A percentile compares a stretch with the other conserved stretches of the same genome.
Evolutionary conservation across 768 basidiomycete genomes (phyloP).

Genomic region (Lepiota brunneoincarnata): DNA sequence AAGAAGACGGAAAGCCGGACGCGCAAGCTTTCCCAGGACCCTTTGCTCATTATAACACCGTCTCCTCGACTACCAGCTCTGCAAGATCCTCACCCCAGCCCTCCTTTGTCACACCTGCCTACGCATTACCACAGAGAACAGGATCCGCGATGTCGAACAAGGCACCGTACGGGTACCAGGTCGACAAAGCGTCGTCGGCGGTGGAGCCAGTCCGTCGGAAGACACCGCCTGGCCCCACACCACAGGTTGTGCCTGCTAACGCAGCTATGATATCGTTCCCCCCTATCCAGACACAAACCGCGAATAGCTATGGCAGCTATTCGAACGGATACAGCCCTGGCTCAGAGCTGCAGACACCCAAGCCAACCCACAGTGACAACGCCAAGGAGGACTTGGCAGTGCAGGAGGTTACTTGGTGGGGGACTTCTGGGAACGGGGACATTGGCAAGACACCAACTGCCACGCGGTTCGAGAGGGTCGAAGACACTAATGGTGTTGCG

Average conservation of each 20-base stretch:
- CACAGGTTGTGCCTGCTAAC: slow-evolving; percentile 52
- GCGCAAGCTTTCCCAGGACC: slow-evolving; percentile 63
- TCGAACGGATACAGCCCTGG: slow-evolving; percentile 28
- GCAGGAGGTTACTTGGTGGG: slow-evolving; percentile 65
- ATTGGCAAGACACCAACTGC: slow-evolving; percentile 62
- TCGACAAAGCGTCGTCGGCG: slow-evolving; percentile 76
- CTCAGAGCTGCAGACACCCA: slow-evolving; percentile 30
- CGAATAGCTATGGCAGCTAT: slow-evolving; percentile 28
- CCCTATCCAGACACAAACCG: slow-evolving; percentile 23
- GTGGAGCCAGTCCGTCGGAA: slow-evolving; percentile 68
- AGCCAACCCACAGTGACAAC: slow-evolving; percentile 24
- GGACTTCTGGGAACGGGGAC: slow-evolving; percentile 24
- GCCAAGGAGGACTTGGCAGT: slow-evolving; percentile 29
- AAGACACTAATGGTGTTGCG: slow-evolving; percentile 35
- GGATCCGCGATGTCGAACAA: slow-evolving; percentile 70
- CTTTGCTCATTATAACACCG: slow-evolving; percentile 91
- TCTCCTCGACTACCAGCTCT: slow-evolving; percentile 78
- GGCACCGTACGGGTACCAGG: slow-evolving; percentile 38
- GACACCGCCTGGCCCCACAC: slow-evolving; percentile 48
- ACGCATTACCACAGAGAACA: slow-evolving; percentile 51
- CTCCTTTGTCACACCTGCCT: slow-evolving; percentile 35
- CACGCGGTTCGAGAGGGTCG: slow-evolving; percentile 57
- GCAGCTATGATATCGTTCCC: slow-evolving; percentile 51
- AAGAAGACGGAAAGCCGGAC: slow-evolving; percentile 32
- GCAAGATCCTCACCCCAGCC: slow-evolving; percentile 76